Evolutionary conservation across 208 protist genomes (phyloP).

Genomic region (Giardia muris): DNA sequence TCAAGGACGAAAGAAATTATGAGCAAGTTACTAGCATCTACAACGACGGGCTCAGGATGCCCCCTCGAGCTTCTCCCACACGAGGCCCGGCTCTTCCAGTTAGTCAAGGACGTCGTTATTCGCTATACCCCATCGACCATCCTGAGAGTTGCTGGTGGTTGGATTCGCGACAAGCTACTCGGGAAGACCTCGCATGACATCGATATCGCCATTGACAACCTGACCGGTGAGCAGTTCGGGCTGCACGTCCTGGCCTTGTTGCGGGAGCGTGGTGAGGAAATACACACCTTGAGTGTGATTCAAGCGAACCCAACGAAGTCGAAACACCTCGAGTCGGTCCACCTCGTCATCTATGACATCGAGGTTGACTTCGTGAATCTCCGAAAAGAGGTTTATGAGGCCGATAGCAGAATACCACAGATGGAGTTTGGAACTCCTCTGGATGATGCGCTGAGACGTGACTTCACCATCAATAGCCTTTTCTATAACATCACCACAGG

Average conservation of each 20-base stretch:
- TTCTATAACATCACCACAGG: conserved; percentile 90
- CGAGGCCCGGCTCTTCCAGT: too few relatives aligned
- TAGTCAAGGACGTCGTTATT: too few relatives aligned
- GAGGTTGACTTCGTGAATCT: conserved; percentile 79
- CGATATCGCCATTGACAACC: conserved; percentile 81
- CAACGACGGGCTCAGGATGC: too few relatives aligned
- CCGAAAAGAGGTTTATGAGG: conserved; percentile 67
- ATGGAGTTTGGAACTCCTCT: conserved; percentile 51
- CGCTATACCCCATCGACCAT: not conserved
- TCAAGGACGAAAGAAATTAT: too few relatives aligned
- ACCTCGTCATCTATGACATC: conserved; percentile 58
- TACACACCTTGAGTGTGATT: conserved; percentile 64
- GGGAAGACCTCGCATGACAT: conserved; percentile 71
- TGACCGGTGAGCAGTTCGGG: conserved; percentile 66
- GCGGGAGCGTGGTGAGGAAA: too few relatives aligned
- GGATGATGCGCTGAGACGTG: conserved; percentile 76
- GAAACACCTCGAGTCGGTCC: conserved; percentile 91
- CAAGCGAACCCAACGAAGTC: conserved; percentile 76
- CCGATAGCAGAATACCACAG: conserved; percentile 65
- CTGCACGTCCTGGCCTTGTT: conserved; percentile 58
- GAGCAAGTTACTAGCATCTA: too few relatives aligned
- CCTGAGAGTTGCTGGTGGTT: conserved; percentile 62
- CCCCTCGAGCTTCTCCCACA: too few relatives aligned
- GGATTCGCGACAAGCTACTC: conserved; percentile 86
- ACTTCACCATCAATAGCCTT: conserved; percentile 93